Evolutionary conservation across 768 basidiomycete genomes (phyloP), one percentile per base, ranked within the genome.

Genomic region (Trametes villosa): DNA sequence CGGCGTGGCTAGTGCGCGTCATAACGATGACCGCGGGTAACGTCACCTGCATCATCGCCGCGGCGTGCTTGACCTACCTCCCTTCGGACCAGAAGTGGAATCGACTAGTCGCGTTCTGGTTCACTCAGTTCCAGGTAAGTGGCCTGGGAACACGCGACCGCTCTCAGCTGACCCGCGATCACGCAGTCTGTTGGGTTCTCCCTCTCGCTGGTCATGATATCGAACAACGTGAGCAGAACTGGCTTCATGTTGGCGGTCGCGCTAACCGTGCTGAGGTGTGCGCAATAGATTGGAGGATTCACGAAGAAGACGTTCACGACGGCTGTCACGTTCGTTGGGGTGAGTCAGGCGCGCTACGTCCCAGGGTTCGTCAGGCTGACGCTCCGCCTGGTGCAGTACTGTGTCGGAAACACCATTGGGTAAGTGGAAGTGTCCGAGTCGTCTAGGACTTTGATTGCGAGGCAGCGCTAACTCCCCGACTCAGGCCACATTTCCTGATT

Each of bases 101-200:
- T 46, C 65, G 74, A 12, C 63, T 75, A 6, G 69, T 75, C 42
- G 71, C 72, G 24, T 71, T 71, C 49, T 74, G 73, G 73, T 72
- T 74, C 61, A 73, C 71, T 0, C 47, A 59, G 1, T 70, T 71
- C 60, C 67, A 64, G 40, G 65, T 63, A 18, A 9, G 57, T 22
- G 29, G 15, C 22, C 20, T 18, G 11, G 13, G 48, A 3, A 9
- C 22, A 30, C 31, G 2, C 22, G 15, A 22, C 2, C 27, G 11
- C 20, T 30, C 20, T 17, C 1, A 15, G 22, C 50, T 31, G 2
- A 12, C 6, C 20, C 9, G n/a, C 31, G 24, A 3, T 8, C n/a
- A 15, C 6, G 31, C 30, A 68, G 62, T 67, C 62, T 22, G 63
- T 73, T 11, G 67, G 71, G 38, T 71, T 72, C 45, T 66, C 69